Base-by-base conservation (phyloP, 176 grass and related monocot genomes). In the Zizania latifolia region DNA sequence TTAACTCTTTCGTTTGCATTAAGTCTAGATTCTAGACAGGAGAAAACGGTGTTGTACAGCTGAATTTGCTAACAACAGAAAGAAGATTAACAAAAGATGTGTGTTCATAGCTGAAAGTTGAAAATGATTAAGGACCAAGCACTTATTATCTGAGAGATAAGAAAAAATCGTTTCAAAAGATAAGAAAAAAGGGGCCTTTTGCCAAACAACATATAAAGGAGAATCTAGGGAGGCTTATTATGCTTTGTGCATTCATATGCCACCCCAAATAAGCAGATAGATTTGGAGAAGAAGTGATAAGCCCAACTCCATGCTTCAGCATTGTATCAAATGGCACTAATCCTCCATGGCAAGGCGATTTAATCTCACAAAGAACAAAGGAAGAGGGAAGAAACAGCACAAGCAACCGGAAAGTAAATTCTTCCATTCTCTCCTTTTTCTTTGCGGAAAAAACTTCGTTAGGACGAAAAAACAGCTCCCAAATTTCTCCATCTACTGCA, bases 41-140 rank as follows among this genome's bases (percentile, higher is more conserved):
- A 56, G 23, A 40, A 43, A 2, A 69, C 2, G 58, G 62, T 37
- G 3, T 32, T 22, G 16, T 15, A 68, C 4, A 29, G 44, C 22
- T 68, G 65, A 68, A 44, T 68, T 68, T 68, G 39, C 38, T 45
- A 67, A 24, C 13, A 13, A 29, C 22, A 43, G 61, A 65, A 7
- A 68, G 6, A 68, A 40, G 27, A 21, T 9, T 6, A 66, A 76
- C 46, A 45, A 54, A 53, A 62, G 46, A 17, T 39, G 32, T 55
- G 21, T 65, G 13, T 58, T 37, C 71, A 19, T 22, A 70, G 26
- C 51, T 39, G 16, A 61, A 74, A 58, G 31, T 37, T 61, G 56
- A 61, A 75, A 56, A 21, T 76, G 30, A 61, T 68, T 32, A 44
- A 81, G 41, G 44, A 56, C 39, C 46, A 50, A 22, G 44, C 32